Percentiles rank a stretch among this genome's conserved stretches.
Conservation (phyloP, 805 yeast genomes). For the Starmerella cellae region DNA sequence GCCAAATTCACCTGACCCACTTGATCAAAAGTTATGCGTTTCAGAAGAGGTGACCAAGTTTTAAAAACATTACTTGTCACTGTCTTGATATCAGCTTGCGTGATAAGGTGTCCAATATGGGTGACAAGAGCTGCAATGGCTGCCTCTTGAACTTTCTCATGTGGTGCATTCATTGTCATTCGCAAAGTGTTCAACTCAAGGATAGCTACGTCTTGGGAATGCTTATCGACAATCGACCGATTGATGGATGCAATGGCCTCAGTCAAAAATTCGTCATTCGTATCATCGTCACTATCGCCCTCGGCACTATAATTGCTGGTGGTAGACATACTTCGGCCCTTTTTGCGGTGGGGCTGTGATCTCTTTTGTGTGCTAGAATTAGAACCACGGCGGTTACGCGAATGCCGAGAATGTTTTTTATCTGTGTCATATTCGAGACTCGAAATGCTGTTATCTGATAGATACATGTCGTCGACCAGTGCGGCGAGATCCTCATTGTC, state of each 20-base stretch:
- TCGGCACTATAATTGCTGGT: slow-evolving; percentile 33
- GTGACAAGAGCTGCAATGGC: slow-evolving; percentile 59
- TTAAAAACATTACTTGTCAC: slow-evolving; percentile 65
- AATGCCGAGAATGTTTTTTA: not conserved
- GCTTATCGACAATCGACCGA: slow-evolving; percentile 83
- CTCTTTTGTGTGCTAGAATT: not conserved
- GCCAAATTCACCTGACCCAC: slow-evolving; percentile 69
- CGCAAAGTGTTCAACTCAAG: slow-evolving; percentile 85
- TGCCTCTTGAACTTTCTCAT: slow-evolving; percentile 81
- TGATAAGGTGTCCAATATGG: slow-evolving; percentile 56
- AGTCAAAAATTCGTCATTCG: slow-evolving; percentile 63
- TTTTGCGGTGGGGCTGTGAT: not conserved
- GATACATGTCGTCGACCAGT: slow-evolving; percentile 23
- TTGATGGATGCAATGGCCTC: slow-evolving; percentile 93
- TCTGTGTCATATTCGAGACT: slow-evolving; percentile 13
- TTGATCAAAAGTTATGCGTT: slow-evolving; percentile 70
- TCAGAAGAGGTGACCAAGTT: slow-evolving; percentile 71
- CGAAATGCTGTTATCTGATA: slow-evolving; percentile 27
- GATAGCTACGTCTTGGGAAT: slow-evolving; percentile 83
- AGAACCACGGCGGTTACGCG: slow-evolving; percentile 11
- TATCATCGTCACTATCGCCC: slow-evolving; percentile 39
- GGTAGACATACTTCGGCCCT: slow-evolving; percentile 19
- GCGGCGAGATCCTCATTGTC: slow-evolving; percentile 18
- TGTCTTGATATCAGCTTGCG: slow-evolving; percentile 63
- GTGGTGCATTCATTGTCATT: slow-evolving; percentile 94